Evolutionary conservation across 495 filamentous ascomycete genomes (phyloP), one percentile per base, ranked within the genome.

Genomic region (Gamarada debralockiae): DNA sequence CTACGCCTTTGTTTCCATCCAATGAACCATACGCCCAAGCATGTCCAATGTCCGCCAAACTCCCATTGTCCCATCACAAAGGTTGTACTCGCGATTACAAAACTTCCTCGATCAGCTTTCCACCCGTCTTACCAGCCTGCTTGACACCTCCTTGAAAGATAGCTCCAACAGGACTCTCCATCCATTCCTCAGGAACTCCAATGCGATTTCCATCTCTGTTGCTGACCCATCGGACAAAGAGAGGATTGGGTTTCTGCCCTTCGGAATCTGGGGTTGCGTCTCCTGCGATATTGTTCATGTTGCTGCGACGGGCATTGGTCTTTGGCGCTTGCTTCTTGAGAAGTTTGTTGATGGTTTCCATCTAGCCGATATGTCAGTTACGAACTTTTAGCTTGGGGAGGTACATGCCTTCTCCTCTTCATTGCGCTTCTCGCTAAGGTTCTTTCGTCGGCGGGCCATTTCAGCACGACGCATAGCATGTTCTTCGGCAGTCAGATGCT

Each of bases 271-370:
- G 72, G 3, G 82, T 82, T 34, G 77, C 79, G 14, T 84, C 85
- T 34, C 79, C 82, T 18, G 68, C 75, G 3, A 67, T 61, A 55
- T 53, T 64, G 50, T 73, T 77, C 38, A 60, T 17, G 33, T 59
- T 54, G 17, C 41, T 53, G 71, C 75, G 41, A 76, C 82, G 38
- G 76, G 85, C 57, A 76, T 85, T 80, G 34, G 71, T 75, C 69
- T 97, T 97, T 18, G 92, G 92, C 3, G 90, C 88, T 71, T 97
- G 95, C 62, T 96, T 96, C 68, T 91, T 90, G 47, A 97, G 82
- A 23, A 98, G 83, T 48, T 92, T 89, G 70, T 97, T 97, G 76
- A 98, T 97, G 13, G 93, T 98, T 67, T 97, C 92, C 86, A 96
- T 95, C 92, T 90, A 51, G 46, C 27, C 27, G 44, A 23, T 40